Base-by-base conservation (phyloP, 768 basidiomycete genomes). In the Coprinellus aureogranulatus region DNA sequence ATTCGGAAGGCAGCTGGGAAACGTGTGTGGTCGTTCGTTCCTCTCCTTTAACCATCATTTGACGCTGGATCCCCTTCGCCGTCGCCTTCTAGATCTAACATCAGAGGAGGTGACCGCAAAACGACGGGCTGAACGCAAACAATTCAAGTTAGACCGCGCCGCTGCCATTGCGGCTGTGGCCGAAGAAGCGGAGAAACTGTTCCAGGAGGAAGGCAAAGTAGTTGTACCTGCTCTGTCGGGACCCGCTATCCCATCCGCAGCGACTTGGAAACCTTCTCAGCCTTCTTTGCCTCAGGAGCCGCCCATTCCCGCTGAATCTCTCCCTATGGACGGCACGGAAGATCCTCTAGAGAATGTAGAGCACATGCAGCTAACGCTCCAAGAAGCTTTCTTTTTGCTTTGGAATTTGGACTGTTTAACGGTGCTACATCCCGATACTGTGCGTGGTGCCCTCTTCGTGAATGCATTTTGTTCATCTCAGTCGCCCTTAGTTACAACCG, bases 121-220 rank as follows among this genome's bases (percentile, higher is more conserved):
- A 66, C 87, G 97, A 39, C 80, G 97, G 47, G 84, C 86, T 28
- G 93, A 95, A 63, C 87, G 97, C 37, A 88, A 87, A 64, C 90
- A 94, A 64, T 95, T 96, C 79, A 99, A 99, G 72, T 78, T 88
- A 39, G 93, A 96, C 67, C 86, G 97, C 65, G 94, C 95, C 26
- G 77, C 80, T 56, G 96, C 94, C 2, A 89, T 97, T 62, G 92
- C 92, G 1, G 82, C 82, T 0, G 89, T 90, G 0, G 88, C 86
- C 0, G 87, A 87, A 39, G 88, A 91, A 65, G 92, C 90, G 5
- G 92, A 94, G 66, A 77, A 75, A 1, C 82, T 88, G 0, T 94
- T 93, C 63, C 81, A 79, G 12, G 76, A 79, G 20, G 85, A 89
- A 65, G 88, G 89, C 16, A 84, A 83, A 23, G 78, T 88, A 11